phyloP scores from a whole-genome alignment of 768 basidiomycete genomes.

The Rubroboletus pulcherrimus region DNA sequence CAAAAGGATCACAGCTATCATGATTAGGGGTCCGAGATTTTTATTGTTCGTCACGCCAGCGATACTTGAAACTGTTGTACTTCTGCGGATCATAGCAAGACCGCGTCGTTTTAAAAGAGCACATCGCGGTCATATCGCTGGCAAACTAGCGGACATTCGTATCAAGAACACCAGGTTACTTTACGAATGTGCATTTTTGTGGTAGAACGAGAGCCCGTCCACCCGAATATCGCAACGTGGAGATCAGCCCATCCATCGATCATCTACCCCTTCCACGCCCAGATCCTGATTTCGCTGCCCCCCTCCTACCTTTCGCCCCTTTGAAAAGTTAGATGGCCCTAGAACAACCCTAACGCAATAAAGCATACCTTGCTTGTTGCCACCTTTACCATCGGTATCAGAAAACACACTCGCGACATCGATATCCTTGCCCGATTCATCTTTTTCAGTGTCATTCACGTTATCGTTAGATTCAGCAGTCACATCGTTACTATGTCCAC shows the following conservation, averaged over 20 bases:
- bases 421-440: conserved; percentile 26
- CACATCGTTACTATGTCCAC: conserved; percentile 24
- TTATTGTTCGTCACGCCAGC: background rate
- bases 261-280: background rate
- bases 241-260: background rate
- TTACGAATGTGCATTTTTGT: conserved; percentile 5
- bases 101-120: background rate
- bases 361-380: conserved; percentile 12
- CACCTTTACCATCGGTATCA: conserved; percentile 16
- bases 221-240: conserved; percentile 2
- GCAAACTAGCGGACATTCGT: conserved; percentile 1
- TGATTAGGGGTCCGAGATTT: background rate
- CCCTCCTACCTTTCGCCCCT: background rate
- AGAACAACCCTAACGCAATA: background rate
- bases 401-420: conserved; percentile 14
- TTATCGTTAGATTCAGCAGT: conserved; percentile 19
- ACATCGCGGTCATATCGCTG: conserved; percentile 10
- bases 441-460: conserved; percentile 24
- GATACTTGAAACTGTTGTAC: conserved; percentile 8
- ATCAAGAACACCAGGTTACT: conserved; percentile 19
- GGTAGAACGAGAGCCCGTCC: background rate
- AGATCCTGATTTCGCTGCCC: background rate
- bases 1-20: background rate
- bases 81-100: conserved; percentile 10
- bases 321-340: conserved; percentile 8